Evolutionary conservation across 2,329 filamentous ascomycete genomes (phyloP), one percentile per base, ranked within the genome.

Genomic region (Diaporthe capsici): DNA sequence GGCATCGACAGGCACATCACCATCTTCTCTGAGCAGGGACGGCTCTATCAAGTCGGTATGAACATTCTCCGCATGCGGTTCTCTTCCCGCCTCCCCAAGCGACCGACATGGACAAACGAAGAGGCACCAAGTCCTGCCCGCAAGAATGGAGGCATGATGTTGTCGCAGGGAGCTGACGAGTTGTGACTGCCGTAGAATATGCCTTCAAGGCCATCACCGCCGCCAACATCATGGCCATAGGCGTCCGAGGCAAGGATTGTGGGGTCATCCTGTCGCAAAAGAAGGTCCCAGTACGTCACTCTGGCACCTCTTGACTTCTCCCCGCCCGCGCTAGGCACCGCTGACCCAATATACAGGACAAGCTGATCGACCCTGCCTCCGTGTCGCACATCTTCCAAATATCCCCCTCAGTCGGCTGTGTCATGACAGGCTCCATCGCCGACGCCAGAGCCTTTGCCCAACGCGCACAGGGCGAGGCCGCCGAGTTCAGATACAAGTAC

Each of bases 191-290:
- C 79, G 81, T 84, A 98, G 97, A 99, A 91, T 99, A 99, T 96
- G 97, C 97, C 81, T 99, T 99, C 93, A 99, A 99, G 90, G 97
- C 97, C 76, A 99, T 99, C 87, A 99, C 97, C 81, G 96, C 97
- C 77, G 97, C 97, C 81, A 98, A 98, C 87, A 98, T 99, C 88
- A 99, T 98, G 90, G 97, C 97, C 77, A 92, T 99, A 85, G 97
- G 97, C 81, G 92, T 99, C 80, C 92, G 95, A 84, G 97, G 97
- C 86, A 99, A 99, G 90, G 92, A 97, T 88, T 98, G 96, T 83
- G 97, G 97, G 47, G 97, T 99, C 60, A 95, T 99, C 72, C 89
- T 99, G 84, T 98, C 97, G 78, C 97, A 99, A 88, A 99, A 99
- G 93, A 99, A 99, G 89, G 97, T 99, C 80, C 96, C 97, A 76